Conservation (phyloP, 2,329 filamentous ascomycete genomes). For the Venturia asperata region DNA sequence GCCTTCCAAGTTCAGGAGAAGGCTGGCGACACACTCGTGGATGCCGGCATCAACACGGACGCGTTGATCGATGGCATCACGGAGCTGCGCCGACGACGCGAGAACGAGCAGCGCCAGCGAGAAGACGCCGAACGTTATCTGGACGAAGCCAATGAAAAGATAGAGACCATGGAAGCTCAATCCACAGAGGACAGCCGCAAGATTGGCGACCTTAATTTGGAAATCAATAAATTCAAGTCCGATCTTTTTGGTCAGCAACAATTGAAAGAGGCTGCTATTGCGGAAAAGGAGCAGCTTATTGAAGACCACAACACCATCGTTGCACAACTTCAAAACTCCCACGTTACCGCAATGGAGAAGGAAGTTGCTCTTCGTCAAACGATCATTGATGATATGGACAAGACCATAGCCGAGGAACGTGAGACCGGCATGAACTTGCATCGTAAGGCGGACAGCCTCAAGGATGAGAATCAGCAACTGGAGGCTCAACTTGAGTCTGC, state of each 20-base stretch:
- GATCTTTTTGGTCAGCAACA: conserved; percentile 1
- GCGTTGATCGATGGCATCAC: not conserved
- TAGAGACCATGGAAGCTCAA: not conserved
- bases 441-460: conserved; percentile 3
- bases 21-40: not conserved
- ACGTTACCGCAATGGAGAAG: not conserved
- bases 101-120: not conserved
- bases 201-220: not conserved
- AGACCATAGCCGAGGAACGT: not conserved
- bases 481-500: not conserved
- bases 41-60: conserved; percentile 4
- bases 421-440: not conserved
- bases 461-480: conserved; percentile 3
- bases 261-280: not conserved
- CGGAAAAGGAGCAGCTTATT: conserved; percentile 1
- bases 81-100: not conserved
- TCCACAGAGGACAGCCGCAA: not conserved
- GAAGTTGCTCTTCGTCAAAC: conserved; percentile 5
- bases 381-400: conserved; percentile 26
- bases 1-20: conserved; percentile 1
- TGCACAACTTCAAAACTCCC: not conserved
- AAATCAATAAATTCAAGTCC: not conserved
- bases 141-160: not conserved
- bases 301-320: not conserved
- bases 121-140: not conserved